Base-by-base conservation (phyloP, 2,329 filamentous ascomycete species). In the Talaromyces verruculosus region DNA sequence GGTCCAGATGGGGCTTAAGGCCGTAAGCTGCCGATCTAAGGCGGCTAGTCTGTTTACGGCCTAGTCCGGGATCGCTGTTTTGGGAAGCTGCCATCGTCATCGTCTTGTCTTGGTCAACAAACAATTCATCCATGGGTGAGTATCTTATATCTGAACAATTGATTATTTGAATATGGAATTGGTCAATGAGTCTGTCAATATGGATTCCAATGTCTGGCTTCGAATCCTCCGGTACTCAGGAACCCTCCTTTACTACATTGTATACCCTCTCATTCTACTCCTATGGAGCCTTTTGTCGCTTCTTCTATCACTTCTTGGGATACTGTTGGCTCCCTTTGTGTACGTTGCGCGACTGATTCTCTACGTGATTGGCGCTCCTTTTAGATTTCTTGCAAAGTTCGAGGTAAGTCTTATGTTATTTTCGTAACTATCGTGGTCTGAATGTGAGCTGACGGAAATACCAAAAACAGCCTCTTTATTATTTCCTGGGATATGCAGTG, bases 401-500 rank as follows among this genome's bases (percentile, higher is more conserved):
- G 85, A 89, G 82, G 65, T 63, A 60, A 45, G 60, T 47, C 22
- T 22, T n/a, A 13, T 30, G 19, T 30, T 28, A n/a, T 59, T 59
- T 28, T 59, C 19, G 28, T 53, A 10, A n/a, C 15, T 53, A 53
- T 33, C 25, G 15, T 51, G 41, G 13, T 17, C 37, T 33, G 30
- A 47, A 15, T 17, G 13, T 45, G 11, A 45, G 17, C 65, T 63
- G 8, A 66, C 15, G 19, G 25, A n/a, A 61, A 61, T 65, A 33
- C 41, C 19, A 15, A 60, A 60, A 33, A 33, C 57, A 84, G 82
- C 78, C 78, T 58, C 66, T 81, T 22, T 76, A 77, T 63, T 83
- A 84, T 72, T 89, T 84, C 72, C 81, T 93, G 57, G 88, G 87
- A 59, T 84, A 88, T 28, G 91, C 91, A 7, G 83, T 86, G 37